phyloP scores from a whole-genome alignment of 257 asterid species.

The Hygrophila difformis region DNA sequence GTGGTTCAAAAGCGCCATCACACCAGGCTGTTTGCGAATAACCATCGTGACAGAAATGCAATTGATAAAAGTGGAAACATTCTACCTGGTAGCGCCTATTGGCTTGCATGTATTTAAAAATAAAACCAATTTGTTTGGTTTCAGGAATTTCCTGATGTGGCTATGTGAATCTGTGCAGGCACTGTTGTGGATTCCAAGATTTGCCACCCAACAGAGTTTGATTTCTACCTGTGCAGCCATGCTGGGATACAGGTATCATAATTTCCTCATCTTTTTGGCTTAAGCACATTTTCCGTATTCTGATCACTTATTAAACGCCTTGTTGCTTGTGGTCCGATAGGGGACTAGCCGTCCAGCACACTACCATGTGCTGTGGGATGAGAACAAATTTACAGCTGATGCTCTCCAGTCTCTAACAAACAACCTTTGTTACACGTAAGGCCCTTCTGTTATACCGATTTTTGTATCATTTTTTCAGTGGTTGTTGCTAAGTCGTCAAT shows the following conservation, averaged over 20 bases:
- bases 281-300: too few relatives aligned
- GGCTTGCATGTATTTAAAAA: background rate
- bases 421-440: slow-evolving; percentile 93
- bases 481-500: background rate
- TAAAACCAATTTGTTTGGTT: too few relatives aligned
- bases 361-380: slow-evolving; percentile 94
- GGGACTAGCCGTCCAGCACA: slow-evolving; percentile 94
- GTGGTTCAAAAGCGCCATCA: slow-evolving; percentile 98
- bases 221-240: slow-evolving; percentile 94
- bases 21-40: slow-evolving; percentile 76
- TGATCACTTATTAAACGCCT: too few relatives aligned
- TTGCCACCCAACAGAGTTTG: slow-evolving; percentile 94
- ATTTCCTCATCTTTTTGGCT: too few relatives aligned
- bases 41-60: slow-evolving; percentile 53
- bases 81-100: slow-evolving; percentile 64
- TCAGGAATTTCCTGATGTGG: background rate
- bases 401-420: slow-evolving; percentile 73
- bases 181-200: slow-evolving; percentile 93
- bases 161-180: slow-evolving; percentile 30
- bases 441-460: background rate
- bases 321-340: too few relatives aligned
- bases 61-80: slow-evolving; percentile 85
- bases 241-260: slow-evolving; percentile 79
- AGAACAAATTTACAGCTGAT: slow-evolving; percentile 82
- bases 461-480: background rate